Evolutionary conservation across 2,329 filamentous ascomycete genomes (phyloP), one percentile per base, ranked within the genome.

Genomic region (Aspergillus sp.): DNA sequence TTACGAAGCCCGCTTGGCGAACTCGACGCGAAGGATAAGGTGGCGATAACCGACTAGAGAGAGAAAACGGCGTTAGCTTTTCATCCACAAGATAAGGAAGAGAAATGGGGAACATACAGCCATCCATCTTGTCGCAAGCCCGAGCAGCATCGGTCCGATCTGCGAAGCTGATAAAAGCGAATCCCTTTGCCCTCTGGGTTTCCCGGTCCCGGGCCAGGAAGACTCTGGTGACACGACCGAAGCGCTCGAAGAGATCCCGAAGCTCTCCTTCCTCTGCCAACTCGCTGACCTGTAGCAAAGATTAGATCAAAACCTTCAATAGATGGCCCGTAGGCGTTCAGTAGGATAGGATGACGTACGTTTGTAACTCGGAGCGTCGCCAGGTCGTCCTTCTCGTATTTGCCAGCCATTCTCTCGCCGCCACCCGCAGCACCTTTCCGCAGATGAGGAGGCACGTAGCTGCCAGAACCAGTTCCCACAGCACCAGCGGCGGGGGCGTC

Each of bases 181-280:
- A 99, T 58, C 94, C 94, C 85, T 99, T 99, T 65, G 94, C 94
- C 72, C 93, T 80, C 56, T 91, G 90, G 38, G 94, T 99, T 67
- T 99, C 94, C 71, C 94, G 82, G 79, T 99, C 94, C 82, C 96
- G 97, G 66, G 94, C 94, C 67, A 99, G 77, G 82, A 99, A 99
- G 47, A 99, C 94, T 74, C 94, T 86, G 52, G 93, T 97, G 70
- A 99, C 94, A 63, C 92, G 89, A 69, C 94, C 94, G 73, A 94
- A 96, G 63, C 94, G 86, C 79, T 95, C 92, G 80, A 99, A 99
- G 85, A 99, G 92, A 73, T 96, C 91, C 71, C 94, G 89, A 62
- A 99, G 82, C 75, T 99, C 94, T 72, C 84, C 80, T 76, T 99
- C 94, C 76, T 99, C 94, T 60, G 94, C 94, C 82, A 97, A 89